Evolutionary conservation across 805 yeast species (phyloP).

Genomic region (Candida schatavii): DNA sequence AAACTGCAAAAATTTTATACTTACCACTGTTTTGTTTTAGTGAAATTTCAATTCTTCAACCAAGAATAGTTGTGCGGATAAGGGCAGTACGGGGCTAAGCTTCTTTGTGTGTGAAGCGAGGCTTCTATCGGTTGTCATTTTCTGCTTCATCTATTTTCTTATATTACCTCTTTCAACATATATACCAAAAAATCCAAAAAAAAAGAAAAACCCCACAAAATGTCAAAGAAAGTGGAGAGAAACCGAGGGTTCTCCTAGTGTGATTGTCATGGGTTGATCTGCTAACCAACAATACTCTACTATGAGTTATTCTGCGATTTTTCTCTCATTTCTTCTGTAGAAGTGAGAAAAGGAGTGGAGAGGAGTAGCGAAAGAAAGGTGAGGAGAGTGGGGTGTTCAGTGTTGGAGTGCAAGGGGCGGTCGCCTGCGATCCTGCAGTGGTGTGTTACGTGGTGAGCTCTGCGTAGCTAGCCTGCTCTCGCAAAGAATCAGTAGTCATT

Average conservation of each 20-base stretch:
- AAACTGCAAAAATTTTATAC: conserved; percentile 2
- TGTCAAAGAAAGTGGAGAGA: neutral
- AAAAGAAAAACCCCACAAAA: neutral
- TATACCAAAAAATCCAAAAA: neutral
- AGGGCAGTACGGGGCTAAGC: too few relatives aligned
- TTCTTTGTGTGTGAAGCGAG: neutral
- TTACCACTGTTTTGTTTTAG: conserved; percentile 2
- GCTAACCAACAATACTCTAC: neutral
- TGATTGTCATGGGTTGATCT: neutral
- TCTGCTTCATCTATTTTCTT: neutral
- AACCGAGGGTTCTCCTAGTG: neutral
- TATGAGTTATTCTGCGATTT: neutral
- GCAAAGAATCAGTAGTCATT: too few relatives aligned
- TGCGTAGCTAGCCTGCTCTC: too few relatives aligned
- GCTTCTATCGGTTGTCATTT: neutral
- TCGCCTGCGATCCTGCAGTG: too few relatives aligned
- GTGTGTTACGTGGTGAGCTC: too few relatives aligned
- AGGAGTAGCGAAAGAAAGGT: neutral
- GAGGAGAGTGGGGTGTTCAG: neutral
- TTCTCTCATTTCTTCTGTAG: neutral
- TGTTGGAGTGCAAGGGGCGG: too few relatives aligned
- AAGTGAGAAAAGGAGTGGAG: neutral
- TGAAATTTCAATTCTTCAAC: conserved; percentile 1
- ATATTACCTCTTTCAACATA: neutral
- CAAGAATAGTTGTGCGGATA: neutral